Conservation (phyloP, 257 asterid genomes). For the Ballota nigra region DNA sequence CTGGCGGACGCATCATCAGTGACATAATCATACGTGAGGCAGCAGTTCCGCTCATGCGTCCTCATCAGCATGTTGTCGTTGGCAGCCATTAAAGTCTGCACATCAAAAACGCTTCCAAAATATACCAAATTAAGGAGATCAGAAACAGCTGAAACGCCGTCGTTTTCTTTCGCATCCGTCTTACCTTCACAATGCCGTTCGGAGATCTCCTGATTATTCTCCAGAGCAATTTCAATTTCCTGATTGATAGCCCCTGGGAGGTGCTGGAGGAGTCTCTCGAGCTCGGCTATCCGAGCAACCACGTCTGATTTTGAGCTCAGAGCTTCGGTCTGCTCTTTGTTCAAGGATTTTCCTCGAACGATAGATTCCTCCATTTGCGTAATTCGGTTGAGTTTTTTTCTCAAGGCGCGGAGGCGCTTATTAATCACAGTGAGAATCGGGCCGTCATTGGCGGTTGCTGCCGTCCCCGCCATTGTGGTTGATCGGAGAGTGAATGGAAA, state of each 20-base stretch:
- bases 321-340: constrained; percentile 84
- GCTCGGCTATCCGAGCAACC: constrained; percentile 66
- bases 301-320: constrained; percentile 63
- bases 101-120: constrained; percentile 74
- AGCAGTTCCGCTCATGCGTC: constrained; percentile 80
- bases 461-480: constrained; percentile 33
- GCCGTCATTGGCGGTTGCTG: constrained; percentile 41
- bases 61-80: constrained; percentile 51
- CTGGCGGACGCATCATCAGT: constrained; percentile 67
- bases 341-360: constrained; percentile 59
- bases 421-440: constrained; percentile 67
- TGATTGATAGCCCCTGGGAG: constrained; percentile 57
- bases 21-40: constrained; percentile 81
- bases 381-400: constrained; percentile 70
- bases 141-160: constrained; percentile 25
- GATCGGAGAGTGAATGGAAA: not conserved
- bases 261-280: constrained; percentile 70
- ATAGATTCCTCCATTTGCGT: constrained; percentile 75
- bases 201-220: constrained; percentile 10
- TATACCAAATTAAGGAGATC: constrained; percentile 71
- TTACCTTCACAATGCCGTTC: not conserved
- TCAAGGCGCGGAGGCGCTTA: constrained; percentile 81
- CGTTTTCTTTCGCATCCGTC: constrained; percentile 16
- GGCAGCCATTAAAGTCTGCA: constrained; percentile 44
- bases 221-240: constrained; percentile 47